These are phyloP conservation scores for Plasmodium reichenowi DNA, from an alignment of 169 alveolate genomes.

Conservation along the genomic window DNA sequence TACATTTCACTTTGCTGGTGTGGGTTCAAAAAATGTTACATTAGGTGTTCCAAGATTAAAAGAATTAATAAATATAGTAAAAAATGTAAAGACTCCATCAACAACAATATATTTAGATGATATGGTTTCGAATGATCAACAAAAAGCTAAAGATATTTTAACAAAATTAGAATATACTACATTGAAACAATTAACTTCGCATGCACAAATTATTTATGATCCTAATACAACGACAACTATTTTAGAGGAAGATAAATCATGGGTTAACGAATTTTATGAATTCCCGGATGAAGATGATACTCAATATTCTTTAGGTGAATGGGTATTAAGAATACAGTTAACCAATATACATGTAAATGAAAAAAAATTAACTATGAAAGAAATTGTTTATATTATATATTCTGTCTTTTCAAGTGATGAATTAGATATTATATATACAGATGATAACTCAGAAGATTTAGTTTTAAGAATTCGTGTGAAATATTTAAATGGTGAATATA, in stretches of 20 bases:
- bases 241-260: slow-evolving; percentile 93
- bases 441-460: slow-evolving; percentile 96
- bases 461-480: slow-evolving; percentile 95
- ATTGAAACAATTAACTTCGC: slow-evolving; percentile 93
- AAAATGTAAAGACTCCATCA: slow-evolving; percentile 98
- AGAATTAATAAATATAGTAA: slow-evolving; percentile 99
- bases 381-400: slow-evolving; percentile 92
- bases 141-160: slow-evolving; percentile 94
- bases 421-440: slow-evolving; percentile 96
- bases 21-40: slow-evolving; percentile 99
- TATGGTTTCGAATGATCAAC: slow-evolving; percentile 91
- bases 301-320: slow-evolving; percentile 91
- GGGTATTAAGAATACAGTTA: slow-evolving; percentile 97
- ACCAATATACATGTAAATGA: slow-evolving; percentile 95
- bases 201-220: slow-evolving; percentile 96
- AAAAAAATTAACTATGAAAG: slow-evolving; percentile 96
- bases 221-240: slow-evolving; percentile 96
- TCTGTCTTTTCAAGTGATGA: slow-evolving; percentile 92
- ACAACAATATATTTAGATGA: slow-evolving; percentile 94
- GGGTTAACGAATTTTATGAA: slow-evolving; percentile 96
- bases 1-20: slow-evolving; percentile 99
- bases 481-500: slow-evolving; percentile 81
- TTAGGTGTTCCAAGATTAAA: slow-evolving; percentile 99
- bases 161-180: slow-evolving; percentile 96
- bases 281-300: slow-evolving; percentile 95